phyloP scores from a whole-genome alignment of 164 flowering plant genomes.

The Kingdonia uniflora region DNA sequence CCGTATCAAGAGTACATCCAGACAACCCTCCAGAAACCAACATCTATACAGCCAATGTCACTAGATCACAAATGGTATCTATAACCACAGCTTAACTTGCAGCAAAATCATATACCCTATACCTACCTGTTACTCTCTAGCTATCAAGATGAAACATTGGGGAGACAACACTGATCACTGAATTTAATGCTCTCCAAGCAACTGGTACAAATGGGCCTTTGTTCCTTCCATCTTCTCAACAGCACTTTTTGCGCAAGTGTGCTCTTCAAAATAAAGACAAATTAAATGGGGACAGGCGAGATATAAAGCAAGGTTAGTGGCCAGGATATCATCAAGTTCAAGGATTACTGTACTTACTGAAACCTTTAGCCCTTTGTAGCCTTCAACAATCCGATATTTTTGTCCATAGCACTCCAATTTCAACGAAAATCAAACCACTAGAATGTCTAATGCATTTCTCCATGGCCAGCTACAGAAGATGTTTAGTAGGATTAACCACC shows the following conservation, averaged over 20 bases:
- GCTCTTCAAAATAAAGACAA: background rate
- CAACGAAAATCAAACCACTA: background rate
- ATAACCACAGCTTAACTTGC: background rate
- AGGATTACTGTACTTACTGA: background rate
- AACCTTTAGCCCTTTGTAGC: slow-evolving; percentile 1
- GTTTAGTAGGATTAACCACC: background rate
- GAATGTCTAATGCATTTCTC: slow-evolving; percentile 5
- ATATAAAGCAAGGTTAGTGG: slow-evolving; percentile 1
- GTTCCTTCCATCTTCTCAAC: background rate
- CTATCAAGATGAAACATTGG: background rate
- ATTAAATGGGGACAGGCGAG: background rate
- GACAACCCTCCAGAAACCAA: background rate
- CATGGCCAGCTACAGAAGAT: background rate
- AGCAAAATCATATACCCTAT: no score
- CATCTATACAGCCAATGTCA: no score
- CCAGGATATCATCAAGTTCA: background rate
- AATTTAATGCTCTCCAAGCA: background rate
- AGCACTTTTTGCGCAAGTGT: background rate
- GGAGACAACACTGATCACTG: background rate
- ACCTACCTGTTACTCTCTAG: background rate
- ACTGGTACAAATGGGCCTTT: background rate
- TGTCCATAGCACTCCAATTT: no score
- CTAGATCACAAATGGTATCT: no score
- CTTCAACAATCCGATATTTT: background rate
- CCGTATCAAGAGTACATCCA: background rate